Evolutionary conservation across 176 grass and related monocot species (phyloP).

Genomic region (Avena insularis): DNA sequence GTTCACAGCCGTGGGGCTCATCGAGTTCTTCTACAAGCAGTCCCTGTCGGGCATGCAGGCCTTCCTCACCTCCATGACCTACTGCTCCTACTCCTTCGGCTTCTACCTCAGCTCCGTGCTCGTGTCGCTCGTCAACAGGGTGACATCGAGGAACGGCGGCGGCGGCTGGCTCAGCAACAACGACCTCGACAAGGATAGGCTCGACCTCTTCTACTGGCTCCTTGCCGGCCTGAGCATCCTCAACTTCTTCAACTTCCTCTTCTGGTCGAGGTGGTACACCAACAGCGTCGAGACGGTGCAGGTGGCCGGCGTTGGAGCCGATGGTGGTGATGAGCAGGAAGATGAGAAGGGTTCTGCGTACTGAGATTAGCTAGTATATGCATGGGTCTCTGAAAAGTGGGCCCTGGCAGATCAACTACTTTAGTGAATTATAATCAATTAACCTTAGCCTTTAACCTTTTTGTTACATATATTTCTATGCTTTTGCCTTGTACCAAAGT

Average conservation of each 20-base stretch:
- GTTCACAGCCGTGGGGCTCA: constrained; percentile 92
- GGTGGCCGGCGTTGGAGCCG: constrained; percentile 39
- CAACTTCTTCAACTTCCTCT: constrained; percentile 90
- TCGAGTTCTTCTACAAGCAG: constrained; percentile 98
- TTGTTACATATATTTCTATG: neutral
- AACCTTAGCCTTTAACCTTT: constrained; percentile 41
- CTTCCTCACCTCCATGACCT: constrained; percentile 89
- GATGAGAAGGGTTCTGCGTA: constrained; percentile 33
- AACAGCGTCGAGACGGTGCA: constrained; percentile 56
- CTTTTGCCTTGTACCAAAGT: constrained; percentile 29
- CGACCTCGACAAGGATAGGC: constrained; percentile 87
- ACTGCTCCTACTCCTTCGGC: constrained; percentile 96
- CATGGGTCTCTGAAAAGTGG: neutral
- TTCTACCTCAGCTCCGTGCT: constrained; percentile 94
- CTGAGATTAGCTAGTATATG: neutral
- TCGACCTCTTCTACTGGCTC: constrained; percentile 93
- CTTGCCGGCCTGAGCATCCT: constrained; percentile 71
- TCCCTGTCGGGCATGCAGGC: constrained; percentile 83
- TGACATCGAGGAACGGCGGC: constrained; percentile 45
- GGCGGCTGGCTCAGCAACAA: constrained; percentile 82
- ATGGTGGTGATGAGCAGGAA: constrained; percentile 34
- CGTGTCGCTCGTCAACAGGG: constrained; percentile 72
- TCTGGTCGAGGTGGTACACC: constrained; percentile 85
- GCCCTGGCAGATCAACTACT: neutral
- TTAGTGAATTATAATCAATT: constrained; percentile 22